phyloP scores from a whole-genome alignment of 768 basidiomycete species.

The Boletellus emodensis region DNA sequence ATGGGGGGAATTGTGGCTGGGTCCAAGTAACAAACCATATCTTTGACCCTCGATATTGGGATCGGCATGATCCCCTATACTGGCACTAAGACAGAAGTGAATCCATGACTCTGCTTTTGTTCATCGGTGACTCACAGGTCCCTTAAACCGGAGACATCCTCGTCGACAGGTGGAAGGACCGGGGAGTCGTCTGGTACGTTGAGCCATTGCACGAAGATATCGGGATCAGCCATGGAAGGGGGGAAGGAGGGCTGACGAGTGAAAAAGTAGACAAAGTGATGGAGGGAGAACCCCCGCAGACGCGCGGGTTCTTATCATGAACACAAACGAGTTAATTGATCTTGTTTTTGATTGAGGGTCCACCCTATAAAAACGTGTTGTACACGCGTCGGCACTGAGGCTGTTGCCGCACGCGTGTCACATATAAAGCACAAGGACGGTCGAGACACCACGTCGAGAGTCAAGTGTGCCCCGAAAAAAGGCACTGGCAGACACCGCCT shows the following conservation, averaged over 20 bases:
- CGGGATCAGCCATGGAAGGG: slow-evolving; percentile 10
- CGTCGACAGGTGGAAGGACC: slow-evolving; percentile 22
- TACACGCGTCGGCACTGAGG: slow-evolving; percentile 29
- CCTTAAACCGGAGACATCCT: slow-evolving; percentile 14
- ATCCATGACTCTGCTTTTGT: background rate
- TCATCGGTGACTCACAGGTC: slow-evolving; percentile 18
- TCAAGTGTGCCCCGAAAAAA: slow-evolving; percentile 2
- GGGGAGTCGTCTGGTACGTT: slow-evolving; percentile 13
- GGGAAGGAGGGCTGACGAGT: background rate
- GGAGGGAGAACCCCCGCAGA: slow-evolving; percentile 3
- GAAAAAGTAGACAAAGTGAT: background rate
- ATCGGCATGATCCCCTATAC: background rate
- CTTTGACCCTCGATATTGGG: background rate
- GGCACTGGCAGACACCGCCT: background rate
- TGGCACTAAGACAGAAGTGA: slow-evolving; percentile 9
- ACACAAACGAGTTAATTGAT: slow-evolving; percentile 19
- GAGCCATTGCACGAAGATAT: slow-evolving; percentile 16
- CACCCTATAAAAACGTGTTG: slow-evolving; percentile 35
- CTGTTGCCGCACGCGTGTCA: slow-evolving; percentile 26
- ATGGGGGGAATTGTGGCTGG: background rate
- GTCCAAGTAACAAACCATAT: slow-evolving; percentile 14
- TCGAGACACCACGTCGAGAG: slow-evolving; percentile 22
- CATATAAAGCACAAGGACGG: slow-evolving; percentile 10
- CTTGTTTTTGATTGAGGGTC: slow-evolving; percentile 33
- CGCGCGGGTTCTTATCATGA: slow-evolving; percentile 30